Evolutionary conservation across 2,329 filamentous ascomycete genomes (phyloP), one percentile per base, ranked within the genome.

Genomic region (Lachnellula cervina): DNA sequence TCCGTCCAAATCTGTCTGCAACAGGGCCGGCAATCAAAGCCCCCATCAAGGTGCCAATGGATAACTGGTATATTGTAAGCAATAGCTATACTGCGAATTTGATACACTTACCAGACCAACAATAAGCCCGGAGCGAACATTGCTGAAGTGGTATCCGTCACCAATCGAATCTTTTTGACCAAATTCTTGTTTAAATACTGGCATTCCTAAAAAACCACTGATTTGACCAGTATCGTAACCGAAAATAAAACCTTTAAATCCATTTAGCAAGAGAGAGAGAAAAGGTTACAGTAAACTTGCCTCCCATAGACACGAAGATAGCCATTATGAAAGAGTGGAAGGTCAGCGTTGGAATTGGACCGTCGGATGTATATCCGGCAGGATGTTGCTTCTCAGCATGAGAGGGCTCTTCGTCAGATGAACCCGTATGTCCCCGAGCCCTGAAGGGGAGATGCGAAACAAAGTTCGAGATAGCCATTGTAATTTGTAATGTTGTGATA

Each of bases 221-320:
- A 88, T 88, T 74, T 87, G 88, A 63, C 87, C 87, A 44, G 86
- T 88, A 66, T 90, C 87, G 71, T 89, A 90, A 43, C 87, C 87
- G 73, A 66, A 65, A 49, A 65, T 51, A 25, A 62, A 59, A 70
- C 81, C 50, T 45, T 14, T 83, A n/a, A 21, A 47, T 13, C 3
- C 25, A 21, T 11, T 32, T 45, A 44, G 23, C 5, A 5, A 34
- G 19, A 21, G 35, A 8, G 8, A 21, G 23, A 8, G 53, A 46
- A 23, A 52, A 48, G 34, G 49, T 51, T 35, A 49, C 9, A 9
- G 46, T 17, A 19, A 40, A 47, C 51, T 23, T 37, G 46, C 51
- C 63, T 19, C 63, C 62, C 62, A 66, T 65, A 3, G 63, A 64
- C 5, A 64, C 62, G 21, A 66, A 59, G 2, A 62, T 38, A 11